Evolutionary conservation across 73 alveolate genomes (phyloP), one percentile per base, ranked within the genome.

Genomic region (Blepharisma japonicum): DNA sequence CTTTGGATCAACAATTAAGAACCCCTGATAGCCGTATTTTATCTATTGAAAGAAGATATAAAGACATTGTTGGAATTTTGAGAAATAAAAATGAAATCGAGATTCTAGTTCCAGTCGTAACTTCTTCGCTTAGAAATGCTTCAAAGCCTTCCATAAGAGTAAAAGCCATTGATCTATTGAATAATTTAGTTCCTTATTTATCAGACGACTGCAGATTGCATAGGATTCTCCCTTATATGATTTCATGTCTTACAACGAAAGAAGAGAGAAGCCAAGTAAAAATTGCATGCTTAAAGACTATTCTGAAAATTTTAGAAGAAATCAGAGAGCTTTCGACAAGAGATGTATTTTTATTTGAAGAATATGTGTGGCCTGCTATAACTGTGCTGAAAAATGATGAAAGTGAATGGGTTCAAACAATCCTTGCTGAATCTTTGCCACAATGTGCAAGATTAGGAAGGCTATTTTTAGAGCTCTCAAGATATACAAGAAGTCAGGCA

Each of bases 351-450:
- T 25, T 61, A 14, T 61, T 61, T 25, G 47, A 61, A 8, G 74
- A 61, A 25, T 61, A 61, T 39, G 23, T 61, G 18, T 61, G 74
- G 74, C 38, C 49, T 20, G 74, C 74, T 14, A 14, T 61, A n/a
- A 20, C 6, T 9, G 49, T 61, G 47, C 46, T 61, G 23, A 25
- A 14, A n/a, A 61, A 61, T 39, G 74, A 61, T 25, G 74, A 61
- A 5, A 61, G 47, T 25, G 74, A 61, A n/a, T 61, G 38, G 49
- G 74, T 61, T 8, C 14, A 61, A 61, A 61, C 49, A 8, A 39
- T 14, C 2, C 74, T 61, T 0, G 74, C 74, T 14, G 23, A 39
- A 61, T 9, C 14, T 25, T 25, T 61, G 11, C 74, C 74, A 14
- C 14, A 14, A 20, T 9, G 14, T 25, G 74, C 74, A 25, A 61